phyloP scores from a whole-genome alignment of 1,139 yeast species.

The Zhuliangozyma blackwelliae region DNA sequence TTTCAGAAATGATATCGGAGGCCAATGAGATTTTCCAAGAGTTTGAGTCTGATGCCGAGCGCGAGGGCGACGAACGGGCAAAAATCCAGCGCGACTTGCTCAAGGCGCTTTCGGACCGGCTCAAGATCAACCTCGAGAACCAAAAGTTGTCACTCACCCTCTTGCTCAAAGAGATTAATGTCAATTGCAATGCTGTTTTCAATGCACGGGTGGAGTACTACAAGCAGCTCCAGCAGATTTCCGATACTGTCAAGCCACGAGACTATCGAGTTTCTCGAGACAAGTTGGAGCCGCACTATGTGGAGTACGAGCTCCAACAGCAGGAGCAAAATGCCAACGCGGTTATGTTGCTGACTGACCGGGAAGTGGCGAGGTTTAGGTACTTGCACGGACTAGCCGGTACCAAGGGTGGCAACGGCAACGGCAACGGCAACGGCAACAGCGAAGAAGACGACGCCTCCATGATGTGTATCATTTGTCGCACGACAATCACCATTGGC shows the following conservation, averaged over 20 bases:
- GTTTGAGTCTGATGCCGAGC: conserved; percentile 14
- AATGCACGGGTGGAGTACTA: conserved; percentile 78
- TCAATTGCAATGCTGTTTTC: conserved; percentile 59
- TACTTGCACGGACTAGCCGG: conserved; percentile 44
- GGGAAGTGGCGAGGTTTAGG: conserved; percentile 50
- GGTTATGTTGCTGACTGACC: conserved; percentile 21
- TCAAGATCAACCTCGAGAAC: conserved; percentile 33
- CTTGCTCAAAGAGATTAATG: conserved; percentile 46
- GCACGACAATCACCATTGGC: conserved; percentile 64
- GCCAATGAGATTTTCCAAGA: conserved; percentile 24
- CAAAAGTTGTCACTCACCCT: conserved; percentile 36
- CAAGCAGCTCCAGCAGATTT: conserved; percentile 76
- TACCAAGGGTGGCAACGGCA: conserved; percentile 13
- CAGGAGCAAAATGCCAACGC: neutral
- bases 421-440: conserved; percentile 9
- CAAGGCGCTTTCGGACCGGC: conserved; percentile 17
- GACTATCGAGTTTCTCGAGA: conserved; percentile 7
- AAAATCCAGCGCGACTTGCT: conserved; percentile 19
- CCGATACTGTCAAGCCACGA: conserved; percentile 62
- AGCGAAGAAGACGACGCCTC: conserved; percentile 28
- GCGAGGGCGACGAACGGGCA: neutral
- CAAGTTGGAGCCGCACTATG: neutral
- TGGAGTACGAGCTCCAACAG: neutral
- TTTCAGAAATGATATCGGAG: conserved; percentile 28
- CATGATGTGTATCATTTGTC: conserved; percentile 72